These are phyloP conservation scores for Hagleromyces aurorensis DNA, from an alignment of 805 yeast species.

Conservation along the genomic window DNA sequence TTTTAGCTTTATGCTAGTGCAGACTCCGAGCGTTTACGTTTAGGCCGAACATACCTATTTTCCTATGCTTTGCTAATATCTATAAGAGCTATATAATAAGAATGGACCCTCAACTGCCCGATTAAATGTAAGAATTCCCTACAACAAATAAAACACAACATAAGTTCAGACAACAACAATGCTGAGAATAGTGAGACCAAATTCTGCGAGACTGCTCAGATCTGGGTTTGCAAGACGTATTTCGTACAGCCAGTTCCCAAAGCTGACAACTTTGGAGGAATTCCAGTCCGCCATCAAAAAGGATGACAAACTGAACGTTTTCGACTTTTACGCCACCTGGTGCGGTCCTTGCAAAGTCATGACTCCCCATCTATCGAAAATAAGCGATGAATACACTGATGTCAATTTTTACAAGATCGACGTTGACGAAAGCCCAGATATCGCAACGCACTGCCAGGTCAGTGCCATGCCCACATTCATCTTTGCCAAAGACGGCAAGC, in stretches of 20 bases:
- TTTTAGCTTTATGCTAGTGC: too few species aligned
- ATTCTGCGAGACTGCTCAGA: too few species aligned
- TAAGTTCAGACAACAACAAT: too few species aligned
- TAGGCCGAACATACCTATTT: too few species aligned
- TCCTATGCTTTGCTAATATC: too few species aligned
- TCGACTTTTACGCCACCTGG: conserved; percentile 69
- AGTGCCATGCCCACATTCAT: conserved; percentile 74
- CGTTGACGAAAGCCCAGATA: conserved; percentile 53
- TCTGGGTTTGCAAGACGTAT: too few species aligned
- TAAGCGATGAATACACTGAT: conserved; percentile 30
- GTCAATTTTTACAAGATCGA: conserved; percentile 64
- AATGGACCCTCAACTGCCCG: too few species aligned
- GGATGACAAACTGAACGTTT: conserved; percentile 37
- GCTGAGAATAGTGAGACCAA: too few species aligned
- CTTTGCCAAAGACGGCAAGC: conserved; percentile 51
- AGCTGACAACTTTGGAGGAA: conserved; percentile 29
- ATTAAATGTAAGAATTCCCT: too few species aligned
- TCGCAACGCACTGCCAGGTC: conserved; percentile 54
- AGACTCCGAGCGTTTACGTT: too few species aligned
- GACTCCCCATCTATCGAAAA: conserved; percentile 46
- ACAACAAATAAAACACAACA: too few species aligned
- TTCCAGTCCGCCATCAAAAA: conserved; percentile 31
- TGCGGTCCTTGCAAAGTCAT: conserved; percentile 76
- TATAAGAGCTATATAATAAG: too few species aligned
- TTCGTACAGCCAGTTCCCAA: conserved; percentile 28